Percentiles rank a stretch among this genome's conserved stretches.
Conservation (phyloP, 2,329 filamentous ascomycete genomes). For the Claviceps pazoutovae region DNA sequence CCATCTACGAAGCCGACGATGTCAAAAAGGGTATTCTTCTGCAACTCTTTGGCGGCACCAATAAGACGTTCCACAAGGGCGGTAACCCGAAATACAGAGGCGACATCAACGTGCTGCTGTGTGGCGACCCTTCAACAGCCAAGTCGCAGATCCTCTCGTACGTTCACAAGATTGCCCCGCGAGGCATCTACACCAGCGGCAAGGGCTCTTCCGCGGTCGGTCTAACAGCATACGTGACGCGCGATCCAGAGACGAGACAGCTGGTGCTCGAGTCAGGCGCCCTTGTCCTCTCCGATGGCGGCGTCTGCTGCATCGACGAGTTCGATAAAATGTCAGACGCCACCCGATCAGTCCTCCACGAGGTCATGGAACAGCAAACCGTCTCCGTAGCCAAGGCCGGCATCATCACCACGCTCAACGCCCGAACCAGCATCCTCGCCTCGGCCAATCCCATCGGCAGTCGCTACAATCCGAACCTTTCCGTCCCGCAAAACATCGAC, state of each 20-base stretch:
- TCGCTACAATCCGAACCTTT: slow-evolving; percentile 91
- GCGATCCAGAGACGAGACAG: slow-evolving; percentile 67
- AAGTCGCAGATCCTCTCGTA: slow-evolving; percentile 94
- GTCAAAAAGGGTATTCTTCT: slow-evolving; percentile 97
- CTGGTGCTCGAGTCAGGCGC: slow-evolving; percentile 70
- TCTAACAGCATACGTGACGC: slow-evolving; percentile 68
- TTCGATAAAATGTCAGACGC: slow-evolving; percentile 77
- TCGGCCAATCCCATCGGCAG: slow-evolving; percentile 97
- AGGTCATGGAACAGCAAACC: slow-evolving; percentile 82
- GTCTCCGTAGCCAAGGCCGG: slow-evolving; percentile 80
- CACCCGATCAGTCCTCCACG: slow-evolving; percentile 68
- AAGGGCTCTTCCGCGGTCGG: slow-evolving; percentile 71
- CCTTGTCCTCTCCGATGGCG: slow-evolving; percentile 65
- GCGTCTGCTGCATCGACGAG: slow-evolving; percentile 74
- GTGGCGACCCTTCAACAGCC: slow-evolving; percentile 89
- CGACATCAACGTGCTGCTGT: slow-evolving; percentile 93
- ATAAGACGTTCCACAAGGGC: slow-evolving; percentile 95
- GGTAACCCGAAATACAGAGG: slow-evolving; percentile 91
- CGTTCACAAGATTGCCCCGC: slow-evolving; percentile 92
- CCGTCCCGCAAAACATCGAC: slow-evolving; percentile 96
- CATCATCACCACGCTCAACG: slow-evolving; percentile 93
- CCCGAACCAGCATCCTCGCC: slow-evolving; percentile 85
- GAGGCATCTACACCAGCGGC: slow-evolving; percentile 69
- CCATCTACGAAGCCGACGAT: slow-evolving; percentile 95
- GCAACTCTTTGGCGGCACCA: slow-evolving; percentile 92